Conservation (phyloP, 257 asterid species). For the Ilex aquifolium region DNA sequence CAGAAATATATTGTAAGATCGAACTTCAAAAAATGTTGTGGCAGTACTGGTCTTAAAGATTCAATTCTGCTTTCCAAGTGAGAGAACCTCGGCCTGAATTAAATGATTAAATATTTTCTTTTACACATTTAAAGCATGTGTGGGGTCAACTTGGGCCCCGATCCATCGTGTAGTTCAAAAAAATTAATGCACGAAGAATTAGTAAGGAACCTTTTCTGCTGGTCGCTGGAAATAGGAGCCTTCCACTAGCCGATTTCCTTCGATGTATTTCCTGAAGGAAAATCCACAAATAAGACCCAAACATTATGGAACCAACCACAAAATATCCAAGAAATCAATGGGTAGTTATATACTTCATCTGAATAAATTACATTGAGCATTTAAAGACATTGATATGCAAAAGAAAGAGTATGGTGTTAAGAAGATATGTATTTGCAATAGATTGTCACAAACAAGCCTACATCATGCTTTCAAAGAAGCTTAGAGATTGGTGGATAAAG, state of each 20-base stretch:
- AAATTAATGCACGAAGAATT: constrained; percentile 1
- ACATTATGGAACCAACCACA: constrained; percentile 68
- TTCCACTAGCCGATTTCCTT: constrained; percentile 18
- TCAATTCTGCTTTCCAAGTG: background rate
- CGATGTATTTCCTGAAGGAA: constrained; percentile 24
- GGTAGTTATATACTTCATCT: no score
- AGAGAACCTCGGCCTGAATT: background rate
- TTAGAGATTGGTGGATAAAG: no score
- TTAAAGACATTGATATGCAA: no score
- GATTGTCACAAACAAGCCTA: no score
- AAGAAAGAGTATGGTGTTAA: no score
- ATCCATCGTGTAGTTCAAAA: background rate
- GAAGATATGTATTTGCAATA: no score
- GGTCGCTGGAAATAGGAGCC: constrained; percentile 17
- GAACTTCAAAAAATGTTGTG: background rate
- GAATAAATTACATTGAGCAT: no score
- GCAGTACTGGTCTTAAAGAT: background rate
- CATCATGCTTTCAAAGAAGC: no score
- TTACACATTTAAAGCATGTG: background rate
- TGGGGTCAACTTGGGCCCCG: background rate
- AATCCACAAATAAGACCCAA: constrained; percentile 44
- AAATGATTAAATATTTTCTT: background rate
- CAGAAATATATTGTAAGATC: background rate
- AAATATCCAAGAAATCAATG: no score
- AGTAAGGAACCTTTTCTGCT: constrained; percentile 23